phyloP scores from a whole-genome alignment of 805 yeast species.

The Torulaspora quercuum region DNA sequence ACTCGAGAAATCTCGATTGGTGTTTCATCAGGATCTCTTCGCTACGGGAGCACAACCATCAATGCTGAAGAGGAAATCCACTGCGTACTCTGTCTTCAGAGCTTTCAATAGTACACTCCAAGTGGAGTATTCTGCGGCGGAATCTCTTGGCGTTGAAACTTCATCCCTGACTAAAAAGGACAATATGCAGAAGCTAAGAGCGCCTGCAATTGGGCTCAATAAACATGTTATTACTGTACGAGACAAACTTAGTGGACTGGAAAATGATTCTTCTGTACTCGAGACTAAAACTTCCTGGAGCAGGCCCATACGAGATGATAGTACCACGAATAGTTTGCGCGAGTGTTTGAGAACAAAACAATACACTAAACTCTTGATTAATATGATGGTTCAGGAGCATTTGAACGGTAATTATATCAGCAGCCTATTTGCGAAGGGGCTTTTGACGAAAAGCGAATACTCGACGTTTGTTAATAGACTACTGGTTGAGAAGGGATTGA shows the following conservation, averaged over 20 bases:
- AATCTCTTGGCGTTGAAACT: conserved; percentile 4
- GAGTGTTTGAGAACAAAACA: conserved; percentile 11
- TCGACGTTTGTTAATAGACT: conserved; percentile 18
- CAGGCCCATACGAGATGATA: neutral
- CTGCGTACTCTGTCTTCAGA: conserved; percentile 9
- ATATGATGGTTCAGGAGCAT: conserved; percentile 15
- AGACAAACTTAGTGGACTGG: conserved; percentile 4
- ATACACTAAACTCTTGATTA: conserved; percentile 13
- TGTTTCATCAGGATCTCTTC: neutral
- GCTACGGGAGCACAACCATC: neutral
- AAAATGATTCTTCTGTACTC: conserved; percentile 1
- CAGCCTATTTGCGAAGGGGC: conserved; percentile 11
- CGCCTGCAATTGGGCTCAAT: neutral
- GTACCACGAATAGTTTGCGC: conserved; percentile 9
- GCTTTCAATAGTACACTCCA: conserved; percentile 17
- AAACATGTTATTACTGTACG: conserved; percentile 2
- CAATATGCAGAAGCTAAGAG: neutral
- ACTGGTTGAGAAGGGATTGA: conserved; percentile 7
- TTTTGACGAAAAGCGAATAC: conserved; percentile 12
- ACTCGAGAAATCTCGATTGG: too few relatives aligned
- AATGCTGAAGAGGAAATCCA: conserved; percentile 12
- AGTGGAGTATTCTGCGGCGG: conserved; percentile 10
- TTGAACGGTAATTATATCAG: conserved; percentile 7
- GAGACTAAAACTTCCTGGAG: neutral
- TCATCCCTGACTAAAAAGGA: conserved; percentile 1